These are phyloP conservation scores for Thymus mandschuricus DNA, from an alignment of 257 asterid genomes.

Conservation along the genomic window DNA sequence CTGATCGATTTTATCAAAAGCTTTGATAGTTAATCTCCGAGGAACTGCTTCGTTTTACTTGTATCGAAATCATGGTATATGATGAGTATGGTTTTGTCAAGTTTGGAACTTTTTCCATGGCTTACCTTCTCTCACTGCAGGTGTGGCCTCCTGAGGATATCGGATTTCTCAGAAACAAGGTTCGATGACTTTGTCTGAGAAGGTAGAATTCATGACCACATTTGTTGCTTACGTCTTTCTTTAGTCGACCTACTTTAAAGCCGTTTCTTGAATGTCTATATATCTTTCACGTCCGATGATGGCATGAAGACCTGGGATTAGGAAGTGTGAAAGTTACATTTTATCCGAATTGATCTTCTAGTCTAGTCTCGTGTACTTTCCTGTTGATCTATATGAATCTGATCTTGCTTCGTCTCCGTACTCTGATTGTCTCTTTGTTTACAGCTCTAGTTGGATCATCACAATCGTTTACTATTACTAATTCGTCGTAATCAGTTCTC, in stretches of 20 bases:
- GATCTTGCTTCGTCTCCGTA: not conserved
- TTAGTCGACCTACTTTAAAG: not conserved
- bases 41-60: not conserved
- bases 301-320: not conserved
- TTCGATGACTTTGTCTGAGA: conserved; percentile 28
- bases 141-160: conserved; percentile 65
- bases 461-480: not conserved
- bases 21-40: not conserved
- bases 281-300: not conserved
- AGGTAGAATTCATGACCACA: conserved; percentile 31
- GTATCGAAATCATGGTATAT: not conserved
- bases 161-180: conserved; percentile 42
- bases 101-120: not conserved
- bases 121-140: conserved; percentile 34
- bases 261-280: not conserved
- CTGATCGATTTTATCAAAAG: not conserved
- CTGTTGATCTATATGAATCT: not conserved
- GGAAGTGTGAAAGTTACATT: not conserved
- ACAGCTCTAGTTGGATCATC: not conserved
- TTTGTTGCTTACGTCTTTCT: not conserved
- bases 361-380: not conserved
- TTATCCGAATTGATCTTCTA: not conserved
- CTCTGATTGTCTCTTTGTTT: not conserved
- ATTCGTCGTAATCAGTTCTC: not conserved
- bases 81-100: not conserved